Percentiles rank a stretch among this genome's conserved stretches.
phyloP scores from a whole-genome alignment of 1,139 yeast species.

The Blastobotrys elegans region DNA sequence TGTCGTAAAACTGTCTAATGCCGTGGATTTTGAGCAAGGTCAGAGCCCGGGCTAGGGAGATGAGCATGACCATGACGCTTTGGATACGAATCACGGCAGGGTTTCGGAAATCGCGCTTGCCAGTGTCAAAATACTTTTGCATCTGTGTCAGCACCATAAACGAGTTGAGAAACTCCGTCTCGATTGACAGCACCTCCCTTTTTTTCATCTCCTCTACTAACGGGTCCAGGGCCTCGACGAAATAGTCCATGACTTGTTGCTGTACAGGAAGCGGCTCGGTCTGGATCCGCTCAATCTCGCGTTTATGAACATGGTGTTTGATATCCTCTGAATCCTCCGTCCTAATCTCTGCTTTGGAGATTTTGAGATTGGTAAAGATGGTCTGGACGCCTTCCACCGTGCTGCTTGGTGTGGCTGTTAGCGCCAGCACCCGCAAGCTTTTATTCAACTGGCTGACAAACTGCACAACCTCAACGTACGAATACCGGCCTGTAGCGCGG shows the following conservation, averaged over 20 bases:
- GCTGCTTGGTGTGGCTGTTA: conserved; percentile 95
- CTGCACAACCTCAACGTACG: conserved; percentile 77
- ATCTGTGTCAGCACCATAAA: conserved; percentile 70
- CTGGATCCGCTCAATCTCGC: conserved; percentile 54
- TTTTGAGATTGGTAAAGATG: conserved; percentile 64
- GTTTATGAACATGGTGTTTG: conserved; percentile 69
- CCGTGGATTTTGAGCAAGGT: conserved; percentile 69
- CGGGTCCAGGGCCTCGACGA: conserved; percentile 61
- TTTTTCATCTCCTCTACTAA: conserved; percentile 59
- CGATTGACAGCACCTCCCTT: conserved; percentile 57
- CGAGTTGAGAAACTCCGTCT: conserved; percentile 61
- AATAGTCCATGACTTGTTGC: conserved; percentile 45
- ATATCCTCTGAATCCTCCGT: conserved; percentile 84
- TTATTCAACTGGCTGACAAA: conserved; percentile 58
- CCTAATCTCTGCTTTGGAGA: conserved; percentile 77
- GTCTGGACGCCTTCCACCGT: conserved; percentile 85
- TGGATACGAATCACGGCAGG: conserved; percentile 26
- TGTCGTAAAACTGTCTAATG: conserved; percentile 64
- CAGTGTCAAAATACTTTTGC: conserved; percentile 31
- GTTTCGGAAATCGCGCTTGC: conserved; percentile 14
- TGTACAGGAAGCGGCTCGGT: conserved; percentile 53
- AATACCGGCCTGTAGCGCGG: conserved; percentile 82
- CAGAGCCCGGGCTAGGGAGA: conserved; percentile 62
- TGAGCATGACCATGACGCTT: conserved; percentile 46
- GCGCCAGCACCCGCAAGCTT: conserved; percentile 70